These are phyloP conservation scores for Aspergillus jensenii DNA, from an alignment of 2,329 filamentous ascomycete genomes.

Conservation along the genomic window DNA sequence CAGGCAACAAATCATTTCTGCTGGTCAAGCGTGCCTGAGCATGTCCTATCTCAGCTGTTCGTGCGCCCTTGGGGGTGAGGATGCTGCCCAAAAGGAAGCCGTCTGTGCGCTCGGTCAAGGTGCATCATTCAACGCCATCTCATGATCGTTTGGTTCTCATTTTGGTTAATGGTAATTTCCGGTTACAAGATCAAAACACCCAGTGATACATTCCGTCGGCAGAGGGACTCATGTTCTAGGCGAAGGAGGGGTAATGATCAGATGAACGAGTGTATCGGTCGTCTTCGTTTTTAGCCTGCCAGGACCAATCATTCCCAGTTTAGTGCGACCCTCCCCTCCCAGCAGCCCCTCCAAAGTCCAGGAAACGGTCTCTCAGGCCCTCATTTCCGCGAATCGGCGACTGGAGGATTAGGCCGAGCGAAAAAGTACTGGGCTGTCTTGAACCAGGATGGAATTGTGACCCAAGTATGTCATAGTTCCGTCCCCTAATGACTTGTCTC, in stretches of 20 bases:
- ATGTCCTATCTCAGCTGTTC: slow-evolving; percentile 8
- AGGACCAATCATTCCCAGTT: slow-evolving; percentile 17
- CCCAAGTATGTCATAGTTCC: slow-evolving; percentile 5
- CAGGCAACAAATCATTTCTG: not conserved
- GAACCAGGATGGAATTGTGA: not conserved
- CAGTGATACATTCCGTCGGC: slow-evolving; percentile 7
- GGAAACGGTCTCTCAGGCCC: slow-evolving; percentile 1
- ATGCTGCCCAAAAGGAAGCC: slow-evolving; percentile 17
- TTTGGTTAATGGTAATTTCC: slow-evolving; percentile 8
- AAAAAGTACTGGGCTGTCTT: slow-evolving; percentile 3
- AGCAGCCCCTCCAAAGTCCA: not conserved
- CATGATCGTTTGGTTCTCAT: slow-evolving; percentile 19
- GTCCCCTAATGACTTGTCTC: slow-evolving; percentile 9
- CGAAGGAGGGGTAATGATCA: slow-evolving; percentile 16
- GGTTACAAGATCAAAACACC: slow-evolving; percentile 17
- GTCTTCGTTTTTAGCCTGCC: slow-evolving; percentile 10
- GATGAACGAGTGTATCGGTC: slow-evolving; percentile 16
- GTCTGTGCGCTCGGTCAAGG: slow-evolving; percentile 19
- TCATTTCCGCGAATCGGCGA: not conserved
- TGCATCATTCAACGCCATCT: slow-evolving; percentile 16
- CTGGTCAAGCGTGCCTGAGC: slow-evolving; percentile 14
- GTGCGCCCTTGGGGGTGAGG: slow-evolving; percentile 3
- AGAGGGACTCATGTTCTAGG: not conserved
- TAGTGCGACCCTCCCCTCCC: slow-evolving; percentile 15
- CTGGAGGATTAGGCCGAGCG: not conserved